Conservation (phyloP, 1,139 yeast genomes). For the Geotrichum aggregatum region DNA sequence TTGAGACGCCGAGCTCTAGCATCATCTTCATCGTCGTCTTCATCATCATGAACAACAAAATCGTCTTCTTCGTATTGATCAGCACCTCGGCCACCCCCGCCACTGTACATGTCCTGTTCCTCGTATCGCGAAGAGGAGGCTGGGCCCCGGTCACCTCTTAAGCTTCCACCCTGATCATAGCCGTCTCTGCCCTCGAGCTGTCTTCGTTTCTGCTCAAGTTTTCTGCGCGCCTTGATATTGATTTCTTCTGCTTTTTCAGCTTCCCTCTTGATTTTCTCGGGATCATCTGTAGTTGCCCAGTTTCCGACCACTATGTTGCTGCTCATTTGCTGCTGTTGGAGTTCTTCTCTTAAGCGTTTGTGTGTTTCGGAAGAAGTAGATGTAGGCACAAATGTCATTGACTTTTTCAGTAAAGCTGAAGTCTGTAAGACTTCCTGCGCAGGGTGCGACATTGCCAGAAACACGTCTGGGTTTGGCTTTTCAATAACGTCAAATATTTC, state of each 20-base stretch:
- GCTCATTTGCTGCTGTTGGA: conserved; percentile 58
- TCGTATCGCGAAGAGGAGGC: conserved; percentile 42
- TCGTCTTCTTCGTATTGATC: conserved; percentile 56
- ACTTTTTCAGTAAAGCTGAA: conserved; percentile 43
- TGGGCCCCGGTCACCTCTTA: conserved; percentile 33
- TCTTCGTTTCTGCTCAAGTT: conserved; percentile 53
- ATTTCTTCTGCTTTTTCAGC: conserved; percentile 69
- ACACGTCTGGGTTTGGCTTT: conserved; percentile 63
- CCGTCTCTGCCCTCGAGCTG: conserved; percentile 65
- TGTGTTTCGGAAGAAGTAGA: conserved; percentile 82
- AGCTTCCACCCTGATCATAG: conserved; percentile 42
- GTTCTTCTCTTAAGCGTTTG: conserved; percentile 70
- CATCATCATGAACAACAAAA: conserved; percentile 48
- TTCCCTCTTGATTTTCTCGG: conserved; percentile 74
- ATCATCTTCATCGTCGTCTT: conserved; percentile 48
- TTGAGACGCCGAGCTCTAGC: conserved; percentile 61
- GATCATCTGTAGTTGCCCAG: conserved; percentile 79
- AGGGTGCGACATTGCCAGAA: conserved; percentile 68
- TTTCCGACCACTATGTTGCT: conserved; percentile 57
- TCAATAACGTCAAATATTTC: conserved; percentile 79
- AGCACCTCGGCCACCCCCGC: conserved; percentile 26
- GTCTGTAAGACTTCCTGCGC: conserved; percentile 66
- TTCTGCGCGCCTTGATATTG: conserved; percentile 41
- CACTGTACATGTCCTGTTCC: conserved; percentile 8
- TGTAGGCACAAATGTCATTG: conserved; percentile 78